A percentile compares a stretch with the other conserved stretches of the same genome.
Conservation (phyloP, 129 eudicot species). For the Pulicaria dysenterica region DNA sequence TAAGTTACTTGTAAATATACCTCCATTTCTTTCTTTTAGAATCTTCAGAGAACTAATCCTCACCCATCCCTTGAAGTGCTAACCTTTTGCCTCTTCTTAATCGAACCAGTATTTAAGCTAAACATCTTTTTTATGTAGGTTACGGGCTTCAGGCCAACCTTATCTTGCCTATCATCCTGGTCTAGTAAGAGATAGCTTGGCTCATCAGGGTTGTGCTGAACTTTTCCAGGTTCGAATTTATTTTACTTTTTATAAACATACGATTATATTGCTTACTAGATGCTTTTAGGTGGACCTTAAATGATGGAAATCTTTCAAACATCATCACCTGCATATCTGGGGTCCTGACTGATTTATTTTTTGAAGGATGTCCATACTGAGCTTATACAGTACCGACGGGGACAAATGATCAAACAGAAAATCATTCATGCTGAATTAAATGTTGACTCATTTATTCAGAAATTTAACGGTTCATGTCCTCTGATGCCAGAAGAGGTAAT, state of each 20-base stretch:
- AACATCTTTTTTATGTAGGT: conserved; percentile 47
- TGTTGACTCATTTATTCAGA: conserved; percentile 69
- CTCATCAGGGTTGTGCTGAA: conserved; percentile 97
- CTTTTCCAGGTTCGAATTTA: conserved; percentile 73
- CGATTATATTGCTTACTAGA: conserved; percentile 4
- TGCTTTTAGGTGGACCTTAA: conserved; percentile 1
- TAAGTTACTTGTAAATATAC: background rate
- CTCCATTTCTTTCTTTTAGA: background rate
- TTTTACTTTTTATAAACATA: background rate
- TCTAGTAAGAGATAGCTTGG: conserved; percentile 78
- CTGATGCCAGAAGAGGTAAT: conserved; percentile 61
- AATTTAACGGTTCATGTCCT: conserved; percentile 75
- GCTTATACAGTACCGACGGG: conserved; percentile 80
- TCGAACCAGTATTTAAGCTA: background rate
- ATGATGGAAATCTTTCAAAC: background rate
- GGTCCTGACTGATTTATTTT: conserved; percentile 11
- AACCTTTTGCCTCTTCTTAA: background rate
- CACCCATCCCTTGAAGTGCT: conserved; percentile 10
- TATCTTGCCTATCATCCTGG: conserved; percentile 96
- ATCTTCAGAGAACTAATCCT: conserved; percentile 19
- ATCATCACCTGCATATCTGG: too few species aligned
- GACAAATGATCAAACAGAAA: conserved; percentile 82
- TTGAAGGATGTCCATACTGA: conserved; percentile 84
- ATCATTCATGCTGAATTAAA: conserved; percentile 55
- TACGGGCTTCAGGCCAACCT: conserved; percentile 88